These are phyloP conservation scores for Ambrosiella beaveri DNA, from an alignment of 2,329 filamentous ascomycete species.

Conservation along the genomic window DNA sequence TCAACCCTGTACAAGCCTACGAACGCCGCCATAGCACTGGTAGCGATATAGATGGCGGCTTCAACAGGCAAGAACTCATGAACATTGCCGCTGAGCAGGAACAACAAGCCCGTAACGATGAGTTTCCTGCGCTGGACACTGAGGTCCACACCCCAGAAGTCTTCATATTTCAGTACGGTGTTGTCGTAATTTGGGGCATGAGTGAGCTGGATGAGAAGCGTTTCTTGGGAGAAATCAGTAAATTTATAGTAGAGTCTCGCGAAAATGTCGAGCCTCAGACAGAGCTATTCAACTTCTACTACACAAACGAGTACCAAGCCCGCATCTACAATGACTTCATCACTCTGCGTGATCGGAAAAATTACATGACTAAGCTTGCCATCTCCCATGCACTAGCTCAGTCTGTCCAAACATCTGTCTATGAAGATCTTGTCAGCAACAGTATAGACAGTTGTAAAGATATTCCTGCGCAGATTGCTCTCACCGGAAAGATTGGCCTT, in stretches of 20 bases:
- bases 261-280: constrained; percentile 79
- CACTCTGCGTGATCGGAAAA: constrained; percentile 77
- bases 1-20: constrained; percentile 26
- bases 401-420: constrained; percentile 93
- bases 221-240: constrained; percentile 83
- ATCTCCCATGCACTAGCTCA: constrained; percentile 93
- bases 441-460: constrained; percentile 89
- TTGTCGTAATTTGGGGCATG: constrained; percentile 98
- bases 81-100: constrained; percentile 4
- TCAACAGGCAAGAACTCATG: constrained; percentile 7
- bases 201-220: constrained; percentile 71
- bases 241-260: constrained; percentile 85
- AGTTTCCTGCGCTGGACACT: constrained; percentile 59
- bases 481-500: constrained; percentile 81
- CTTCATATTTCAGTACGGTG: constrained; percentile 94
- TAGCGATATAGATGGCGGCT: constrained; percentile 27
- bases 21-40: constrained; percentile 64
- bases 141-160: constrained; percentile 83
- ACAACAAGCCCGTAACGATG: neutral
- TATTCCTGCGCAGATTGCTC: constrained; percentile 79
- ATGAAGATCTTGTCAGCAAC: constrained; percentile 85
- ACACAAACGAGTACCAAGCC: constrained; percentile 92
- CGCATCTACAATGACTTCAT: constrained; percentile 99
- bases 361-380: constrained; percentile 95
- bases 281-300: constrained; percentile 99